These are phyloP conservation scores for Trichocomaceae sp. DNA, from an alignment of 2,329 filamentous ascomycete species.

Conservation along the genomic window DNA sequence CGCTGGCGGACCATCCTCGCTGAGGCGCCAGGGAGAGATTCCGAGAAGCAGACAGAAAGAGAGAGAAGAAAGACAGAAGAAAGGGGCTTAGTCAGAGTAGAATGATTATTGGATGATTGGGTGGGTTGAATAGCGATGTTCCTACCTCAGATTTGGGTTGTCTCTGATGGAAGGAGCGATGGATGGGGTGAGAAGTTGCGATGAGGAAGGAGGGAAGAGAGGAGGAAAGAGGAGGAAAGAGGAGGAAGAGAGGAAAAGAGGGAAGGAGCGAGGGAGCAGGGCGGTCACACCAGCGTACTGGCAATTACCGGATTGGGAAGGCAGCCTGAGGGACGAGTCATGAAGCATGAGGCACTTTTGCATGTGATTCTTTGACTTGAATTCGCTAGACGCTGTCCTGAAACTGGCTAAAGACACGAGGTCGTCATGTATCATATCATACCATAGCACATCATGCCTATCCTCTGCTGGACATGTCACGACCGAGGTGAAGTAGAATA, in stretches of 20 bases:
- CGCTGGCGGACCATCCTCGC: background rate
- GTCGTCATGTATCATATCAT: too few relatives aligned
- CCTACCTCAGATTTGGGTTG: background rate
- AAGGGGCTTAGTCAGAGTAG: background rate
- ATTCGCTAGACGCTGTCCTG: background rate
- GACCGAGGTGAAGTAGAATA: too few relatives aligned
- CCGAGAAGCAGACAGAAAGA: too few relatives aligned
- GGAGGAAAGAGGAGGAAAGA: background rate
- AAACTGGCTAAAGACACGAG: background rate
- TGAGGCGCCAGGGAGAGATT: background rate
- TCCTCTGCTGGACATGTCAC: too few relatives aligned
- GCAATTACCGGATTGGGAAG: background rate
- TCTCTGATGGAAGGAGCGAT: conserved; percentile 1
- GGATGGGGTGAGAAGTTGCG: background rate
- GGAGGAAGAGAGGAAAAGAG: background rate
- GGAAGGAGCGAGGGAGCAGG: conserved; percentile 6
- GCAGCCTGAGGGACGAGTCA: background rate
- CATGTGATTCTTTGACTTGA: background rate
- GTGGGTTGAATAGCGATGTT: background rate
- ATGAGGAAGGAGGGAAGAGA: conserved; percentile 2
- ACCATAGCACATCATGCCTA: too few relatives aligned
- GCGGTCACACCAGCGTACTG: background rate
- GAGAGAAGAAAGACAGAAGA: background rate
- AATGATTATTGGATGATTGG: background rate
- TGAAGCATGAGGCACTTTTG: too few relatives aligned